These are phyloP conservation scores for Ustilago crameri DNA, from an alignment of 1,284 basidiomycete genomes.

Conservation along the genomic window DNA sequence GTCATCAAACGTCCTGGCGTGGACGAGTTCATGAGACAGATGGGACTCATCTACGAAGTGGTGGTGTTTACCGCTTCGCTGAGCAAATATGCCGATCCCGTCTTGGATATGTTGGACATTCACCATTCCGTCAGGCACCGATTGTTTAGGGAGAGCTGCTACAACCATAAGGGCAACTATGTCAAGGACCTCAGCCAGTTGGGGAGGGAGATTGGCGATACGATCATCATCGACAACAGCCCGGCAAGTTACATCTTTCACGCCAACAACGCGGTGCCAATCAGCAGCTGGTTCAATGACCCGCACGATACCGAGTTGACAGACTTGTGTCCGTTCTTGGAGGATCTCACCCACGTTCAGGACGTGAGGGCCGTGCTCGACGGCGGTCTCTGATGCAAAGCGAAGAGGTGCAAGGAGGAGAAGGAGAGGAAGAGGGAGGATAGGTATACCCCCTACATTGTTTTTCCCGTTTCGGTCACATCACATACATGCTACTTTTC, in stretches of 20 bases:
- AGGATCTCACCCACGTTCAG: constrained; percentile 84
- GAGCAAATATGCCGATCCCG: constrained; percentile 99
- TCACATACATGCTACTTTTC: too few relatives aligned
- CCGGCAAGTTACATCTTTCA: constrained; percentile 99
- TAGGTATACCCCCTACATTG: too few relatives aligned
- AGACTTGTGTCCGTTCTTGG: constrained; percentile 91
- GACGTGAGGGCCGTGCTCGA: constrained; percentile 93
- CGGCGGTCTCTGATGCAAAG: constrained; percentile 58
- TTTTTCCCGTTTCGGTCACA: too few relatives aligned
- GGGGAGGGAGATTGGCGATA: constrained; percentile 88
- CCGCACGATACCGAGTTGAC: constrained; percentile 87
- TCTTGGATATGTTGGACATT: constrained; percentile 93
- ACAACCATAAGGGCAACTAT: constrained; percentile 98
- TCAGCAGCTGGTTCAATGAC: constrained; percentile 97
- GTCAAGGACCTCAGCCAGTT: constrained; percentile 99
- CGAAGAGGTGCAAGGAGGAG: neutral
- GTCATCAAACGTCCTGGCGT: constrained; percentile 99
- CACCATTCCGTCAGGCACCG: constrained; percentile 93
- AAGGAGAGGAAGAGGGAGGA: neutral
- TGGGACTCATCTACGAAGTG: constrained; percentile 98
- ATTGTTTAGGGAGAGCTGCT: constrained; percentile 97
- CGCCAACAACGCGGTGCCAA: constrained; percentile 97
- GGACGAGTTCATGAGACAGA: constrained; percentile 92
- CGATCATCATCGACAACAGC: constrained; percentile 98
- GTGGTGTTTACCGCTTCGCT: constrained; percentile 98